These are phyloP conservation scores for Calonectria hongkongensis DNA, from an alignment of 2,329 filamentous ascomycete species.

Conservation along the genomic window DNA sequence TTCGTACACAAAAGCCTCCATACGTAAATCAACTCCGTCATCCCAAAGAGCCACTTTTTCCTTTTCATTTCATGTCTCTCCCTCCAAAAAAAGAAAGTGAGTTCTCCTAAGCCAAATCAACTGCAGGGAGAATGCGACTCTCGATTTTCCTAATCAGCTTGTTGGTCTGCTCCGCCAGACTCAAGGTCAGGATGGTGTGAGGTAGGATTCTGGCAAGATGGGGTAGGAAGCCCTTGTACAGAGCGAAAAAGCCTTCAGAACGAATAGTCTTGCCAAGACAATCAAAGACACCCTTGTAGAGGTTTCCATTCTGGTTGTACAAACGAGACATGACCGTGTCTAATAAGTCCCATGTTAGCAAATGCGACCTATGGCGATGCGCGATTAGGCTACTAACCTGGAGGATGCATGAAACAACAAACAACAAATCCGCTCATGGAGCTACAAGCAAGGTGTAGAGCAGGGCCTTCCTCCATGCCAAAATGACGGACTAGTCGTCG, in stretches of 20 bases:
- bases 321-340: slow-evolving; percentile 99
- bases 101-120: slow-evolving; percentile 53
- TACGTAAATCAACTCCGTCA: slow-evolving; percentile 25
- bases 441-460: slow-evolving; percentile 91
- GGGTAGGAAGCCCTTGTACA: slow-evolving; percentile 98
- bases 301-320: slow-evolving; percentile 98
- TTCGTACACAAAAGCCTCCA: slow-evolving; percentile 44
- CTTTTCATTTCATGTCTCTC: slow-evolving; percentile 12
- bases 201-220: slow-evolving; percentile 95
- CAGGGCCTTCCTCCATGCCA: slow-evolving; percentile 92
- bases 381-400: slow-evolving; percentile 73
- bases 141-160: slow-evolving; percentile 91
- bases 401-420: slow-evolving; percentile 98
- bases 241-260: slow-evolving; percentile 92
- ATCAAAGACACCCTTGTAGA: slow-evolving; percentile 96
- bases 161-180: slow-evolving; percentile 96
- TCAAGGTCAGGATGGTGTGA: slow-evolving; percentile 95
- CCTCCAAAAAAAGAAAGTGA: not conserved
- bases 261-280: slow-evolving; percentile 93
- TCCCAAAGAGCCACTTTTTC: slow-evolving; percentile 10
- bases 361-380: not conserved
- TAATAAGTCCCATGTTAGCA: slow-evolving; percentile 51
- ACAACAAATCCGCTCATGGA: slow-evolving; percentile 95
- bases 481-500: slow-evolving; percentile 86
- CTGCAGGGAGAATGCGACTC: slow-evolving; percentile 68